Conservation (phyloP, 345 rosid species). For the Sonneratia caseolaris region DNA sequence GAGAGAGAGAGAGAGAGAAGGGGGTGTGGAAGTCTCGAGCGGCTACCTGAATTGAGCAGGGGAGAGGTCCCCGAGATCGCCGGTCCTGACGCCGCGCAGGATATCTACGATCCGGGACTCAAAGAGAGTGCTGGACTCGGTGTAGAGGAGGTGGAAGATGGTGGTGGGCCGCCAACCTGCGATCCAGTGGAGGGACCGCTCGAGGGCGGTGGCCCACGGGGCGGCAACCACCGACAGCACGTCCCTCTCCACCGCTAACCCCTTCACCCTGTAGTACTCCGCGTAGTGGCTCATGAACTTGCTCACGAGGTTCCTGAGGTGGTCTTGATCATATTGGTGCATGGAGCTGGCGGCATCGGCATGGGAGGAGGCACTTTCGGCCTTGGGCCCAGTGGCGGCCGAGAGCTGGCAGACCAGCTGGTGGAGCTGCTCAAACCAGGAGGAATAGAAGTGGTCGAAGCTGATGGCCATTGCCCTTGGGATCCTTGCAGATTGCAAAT, state of each 20-base stretch:
- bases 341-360: slow-evolving; percentile 24
- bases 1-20: too few species aligned
- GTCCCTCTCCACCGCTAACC: slow-evolving; percentile 37
- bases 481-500: neutral
- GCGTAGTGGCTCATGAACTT: slow-evolving; percentile 44
- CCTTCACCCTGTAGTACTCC: slow-evolving; percentile 44
- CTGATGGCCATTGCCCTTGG: slow-evolving; percentile 10
- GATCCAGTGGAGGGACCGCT: slow-evolving; percentile 81
- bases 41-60: slow-evolving; percentile 62
- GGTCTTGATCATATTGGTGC: slow-evolving; percentile 15
- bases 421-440: slow-evolving; percentile 54
- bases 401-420: slow-evolving; percentile 41
- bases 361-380: slow-evolving; percentile 2
- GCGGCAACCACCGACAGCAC: slow-evolving; percentile 45
- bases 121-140: slow-evolving; percentile 66
- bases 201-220: slow-evolving; percentile 72
- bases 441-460: slow-evolving; percentile 44
- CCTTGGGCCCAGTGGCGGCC: slow-evolving; percentile 31
- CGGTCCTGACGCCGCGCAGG: slow-evolving; percentile 49
- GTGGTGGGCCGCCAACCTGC: slow-evolving; percentile 81
- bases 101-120: slow-evolving; percentile 72
- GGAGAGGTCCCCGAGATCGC: slow-evolving; percentile 79
- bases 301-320: slow-evolving; percentile 29
- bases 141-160: slow-evolving; percentile 66
- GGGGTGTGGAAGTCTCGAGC: too few species aligned